Base-by-base conservation (phyloP, 805 yeast species). In the Huiozyma sinensis region DNA sequence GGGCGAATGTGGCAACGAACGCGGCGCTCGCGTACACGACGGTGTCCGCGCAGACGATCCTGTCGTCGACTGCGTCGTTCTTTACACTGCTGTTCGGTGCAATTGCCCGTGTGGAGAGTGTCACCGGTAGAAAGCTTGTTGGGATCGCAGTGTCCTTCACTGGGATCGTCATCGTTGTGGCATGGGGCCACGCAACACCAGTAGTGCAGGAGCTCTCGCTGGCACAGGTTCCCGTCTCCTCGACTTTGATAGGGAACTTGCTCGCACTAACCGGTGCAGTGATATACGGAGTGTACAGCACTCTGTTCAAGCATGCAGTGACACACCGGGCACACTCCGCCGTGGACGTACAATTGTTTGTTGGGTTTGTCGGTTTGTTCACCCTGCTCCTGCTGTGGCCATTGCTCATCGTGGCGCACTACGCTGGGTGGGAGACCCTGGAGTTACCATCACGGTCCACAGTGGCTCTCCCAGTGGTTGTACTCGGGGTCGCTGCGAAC, bases 321-420 rank as follows among this genome's bases (percentile, higher is more conserved):
- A 71, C 73, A 40, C 43, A 95, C 85, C 7, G 65, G 79, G 37
- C 69, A 30, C 30, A 12, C 10, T n/a, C 9, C 3, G 87, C 40
- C 6, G n/a, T 49, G n/a, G 79, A 90, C 59, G 83, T 90, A 65
- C 82, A 79, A 57, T 67, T 87, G 33, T 89, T 89, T 55, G 86
- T 89, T 57, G 97, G 96, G 1, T 87, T 83, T 62, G 96, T 90
- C 13, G 97, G 97, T 1, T 65, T 89, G 4, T 82, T 81, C 66
- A 83, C 86, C 53, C 56, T 81, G 6, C 52, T 84, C 1, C 58
- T 76, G 5, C 57, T 87, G 33, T 87, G 95, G 95, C 95, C 97
- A 2, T 60, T 84, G 5, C 54, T 89, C 2, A 42, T 85, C 0
- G 45, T 84, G 0, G 70, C 88, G 43, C 75, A 88, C 61, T 67